Conservation (phyloP, 768 basidiomycete genomes). For the Calocybe gangraenosa region DNA sequence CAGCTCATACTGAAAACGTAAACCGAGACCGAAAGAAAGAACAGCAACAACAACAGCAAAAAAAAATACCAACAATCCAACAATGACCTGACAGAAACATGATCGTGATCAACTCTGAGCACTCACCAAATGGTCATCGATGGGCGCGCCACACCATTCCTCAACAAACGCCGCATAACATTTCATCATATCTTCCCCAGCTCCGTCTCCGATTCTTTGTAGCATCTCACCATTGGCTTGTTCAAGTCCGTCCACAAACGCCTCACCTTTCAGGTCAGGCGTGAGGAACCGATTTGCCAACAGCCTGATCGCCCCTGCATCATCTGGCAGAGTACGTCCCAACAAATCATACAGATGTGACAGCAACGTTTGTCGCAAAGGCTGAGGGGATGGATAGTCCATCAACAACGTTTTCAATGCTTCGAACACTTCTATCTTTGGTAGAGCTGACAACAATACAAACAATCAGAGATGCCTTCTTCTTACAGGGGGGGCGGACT, state of each 20-base stretch:
- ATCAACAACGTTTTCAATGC: constrained; percentile 32
- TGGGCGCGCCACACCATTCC: constrained; percentile 39
- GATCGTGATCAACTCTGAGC: constrained; percentile 20
- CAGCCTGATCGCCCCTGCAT: constrained; percentile 33
- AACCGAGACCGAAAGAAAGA: no score
- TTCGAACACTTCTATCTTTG: constrained; percentile 37
- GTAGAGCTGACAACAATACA: constrained; percentile 28
- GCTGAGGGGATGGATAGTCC: constrained; percentile 31
- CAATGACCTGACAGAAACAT: no score
- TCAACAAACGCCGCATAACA: constrained; percentile 53
- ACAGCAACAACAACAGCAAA: constrained; percentile 36
- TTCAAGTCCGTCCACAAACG: constrained; percentile 33
- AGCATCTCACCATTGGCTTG: constrained; percentile 36
- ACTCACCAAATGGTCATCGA: constrained; percentile 47
- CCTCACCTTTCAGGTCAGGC: constrained; percentile 26
- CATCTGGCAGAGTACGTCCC: constrained; percentile 25
- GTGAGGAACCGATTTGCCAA: constrained; percentile 29
- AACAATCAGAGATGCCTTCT: constrained; percentile 1
- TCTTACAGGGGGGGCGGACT: constrained; percentile 1
- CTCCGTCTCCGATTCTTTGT: constrained; percentile 15
- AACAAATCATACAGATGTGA: constrained; percentile 36
- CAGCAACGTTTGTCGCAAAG: constrained; percentile 31
- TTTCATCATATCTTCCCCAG: constrained; percentile 24
- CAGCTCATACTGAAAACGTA: no score
- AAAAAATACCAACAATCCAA: constrained; percentile 13